A percentile compares a stretch with the other conserved stretches of the same genome.
Evolutionary conservation across 257 asterid genomes (phyloP).

Genomic region (Handroanthus guayacan): DNA sequence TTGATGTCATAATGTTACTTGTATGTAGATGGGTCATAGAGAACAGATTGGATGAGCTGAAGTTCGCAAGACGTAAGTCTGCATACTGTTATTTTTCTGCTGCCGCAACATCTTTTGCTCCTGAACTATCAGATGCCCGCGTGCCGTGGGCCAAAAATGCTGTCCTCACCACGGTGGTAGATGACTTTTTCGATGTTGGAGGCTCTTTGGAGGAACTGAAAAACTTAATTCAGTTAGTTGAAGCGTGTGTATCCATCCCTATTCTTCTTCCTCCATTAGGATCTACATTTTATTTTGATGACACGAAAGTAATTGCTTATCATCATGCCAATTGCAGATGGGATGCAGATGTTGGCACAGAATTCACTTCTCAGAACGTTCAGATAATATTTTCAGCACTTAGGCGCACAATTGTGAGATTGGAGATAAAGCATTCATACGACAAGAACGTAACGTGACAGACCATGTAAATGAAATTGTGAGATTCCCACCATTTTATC

Average conservation of each 20-base stretch:
- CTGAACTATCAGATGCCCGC: constrained; percentile 85
- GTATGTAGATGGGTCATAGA: constrained; percentile 75
- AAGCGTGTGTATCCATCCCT: constrained; percentile 49
- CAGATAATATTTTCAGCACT: constrained; percentile 76
- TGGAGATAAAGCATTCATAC: constrained; percentile 56
- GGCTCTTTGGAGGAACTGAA: constrained; percentile 82
- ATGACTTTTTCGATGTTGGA: constrained; percentile 89
- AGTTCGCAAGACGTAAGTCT: constrained; percentile 82
- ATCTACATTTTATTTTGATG: constrained; percentile 12
- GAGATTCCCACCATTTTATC: constrained; percentile 43
- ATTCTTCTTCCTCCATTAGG: constrained; percentile 14
- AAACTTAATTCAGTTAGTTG: constrained; percentile 69
- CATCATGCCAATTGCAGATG: constrained; percentile 58
- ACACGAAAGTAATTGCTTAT: constrained; percentile 18
- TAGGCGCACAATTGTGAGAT: constrained; percentile 62
- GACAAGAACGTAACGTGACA: constrained; percentile 66
- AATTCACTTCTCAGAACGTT: constrained; percentile 69
- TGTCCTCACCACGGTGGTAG: constrained; percentile 83
- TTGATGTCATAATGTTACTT: constrained; percentile 24
- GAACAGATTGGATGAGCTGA: constrained; percentile 76
- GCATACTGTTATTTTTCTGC: constrained; percentile 93
- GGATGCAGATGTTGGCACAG: constrained; percentile 61
- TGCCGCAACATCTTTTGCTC: constrained; percentile 70
- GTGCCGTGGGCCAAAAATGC: constrained; percentile 94
- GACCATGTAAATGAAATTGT: constrained; percentile 73